A percentile compares a stretch with the other conserved stretches of the same genome.
phyloP scores from a whole-genome alignment of 768 basidiomycete genomes.

The Panaeolus papilionaceus region DNA sequence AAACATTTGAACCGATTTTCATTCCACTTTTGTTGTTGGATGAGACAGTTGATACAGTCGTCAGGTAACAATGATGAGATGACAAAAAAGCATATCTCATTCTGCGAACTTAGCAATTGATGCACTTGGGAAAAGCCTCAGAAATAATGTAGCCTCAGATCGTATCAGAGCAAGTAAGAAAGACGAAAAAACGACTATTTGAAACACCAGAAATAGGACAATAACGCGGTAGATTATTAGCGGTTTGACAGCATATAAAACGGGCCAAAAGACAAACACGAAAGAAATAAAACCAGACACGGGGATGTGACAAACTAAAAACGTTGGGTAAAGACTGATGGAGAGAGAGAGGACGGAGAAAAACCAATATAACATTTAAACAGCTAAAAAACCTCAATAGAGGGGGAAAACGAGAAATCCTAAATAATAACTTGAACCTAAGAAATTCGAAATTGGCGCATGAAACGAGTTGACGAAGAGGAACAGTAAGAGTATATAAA shows the following conservation, averaged over 20 bases:
- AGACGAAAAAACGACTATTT: neutral
- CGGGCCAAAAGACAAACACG: neutral
- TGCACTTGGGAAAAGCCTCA: neutral
- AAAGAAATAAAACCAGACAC: neutral
- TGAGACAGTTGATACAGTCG: too few species aligned
- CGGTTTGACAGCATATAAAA: constrained; percentile 1
- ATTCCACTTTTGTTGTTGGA: neutral
- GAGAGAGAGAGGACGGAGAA: neutral
- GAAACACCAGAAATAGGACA: neutral
- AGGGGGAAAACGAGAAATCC: constrained; percentile 18
- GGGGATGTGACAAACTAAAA: constrained; percentile 20
- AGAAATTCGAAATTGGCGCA: neutral
- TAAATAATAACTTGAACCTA: constrained; percentile 16
- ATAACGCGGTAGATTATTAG: neutral
- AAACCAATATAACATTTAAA: constrained; percentile 22
- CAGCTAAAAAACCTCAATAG: constrained; percentile 13
- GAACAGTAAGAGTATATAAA: neutral
- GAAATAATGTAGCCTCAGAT: neutral
- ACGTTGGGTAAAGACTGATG: constrained; percentile 26
- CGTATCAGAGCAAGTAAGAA: neutral
- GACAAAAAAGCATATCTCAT: neutral
- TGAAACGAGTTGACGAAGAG: neutral
- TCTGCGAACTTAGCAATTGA: neutral
- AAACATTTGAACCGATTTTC: constrained; percentile 1
- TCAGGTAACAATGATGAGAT: too few species aligned